Conservation (phyloP, 768 basidiomycete genomes). For the Hemileccinum impolitum region DNA sequence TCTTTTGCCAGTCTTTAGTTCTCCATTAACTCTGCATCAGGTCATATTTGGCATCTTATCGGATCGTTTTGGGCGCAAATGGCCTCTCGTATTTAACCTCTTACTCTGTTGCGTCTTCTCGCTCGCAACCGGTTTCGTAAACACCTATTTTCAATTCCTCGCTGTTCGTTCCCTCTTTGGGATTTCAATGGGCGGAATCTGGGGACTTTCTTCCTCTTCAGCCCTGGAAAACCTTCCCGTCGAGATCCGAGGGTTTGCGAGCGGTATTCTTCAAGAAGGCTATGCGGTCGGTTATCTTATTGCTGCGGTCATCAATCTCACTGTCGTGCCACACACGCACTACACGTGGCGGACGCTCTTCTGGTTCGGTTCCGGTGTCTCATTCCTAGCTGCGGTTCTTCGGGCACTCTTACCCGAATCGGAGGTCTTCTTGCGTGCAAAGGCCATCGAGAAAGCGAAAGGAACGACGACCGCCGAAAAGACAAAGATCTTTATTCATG, state of each 20-base stretch:
- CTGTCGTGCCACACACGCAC: conserved; percentile 38
- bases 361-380: conserved; percentile 74
- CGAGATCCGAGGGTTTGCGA: conserved; percentile 79
- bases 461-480: conserved; percentile 43
- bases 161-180: conserved; percentile 82
- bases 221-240: conserved; percentile 88
- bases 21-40: conserved; percentile 13
- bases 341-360: conserved; percentile 74
- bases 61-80: conserved; percentile 90
- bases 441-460: conserved; percentile 45
- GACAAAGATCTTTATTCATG: conserved; percentile 68
- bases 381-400: conserved; percentile 63
- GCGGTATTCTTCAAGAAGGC: conserved; percentile 84
- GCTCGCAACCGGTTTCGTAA: conserved; percentile 76
- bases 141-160: conserved; percentile 76
- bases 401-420: conserved; percentile 76
- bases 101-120: conserved; percentile 68
- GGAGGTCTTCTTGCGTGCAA: conserved; percentile 64
- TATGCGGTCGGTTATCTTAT: conserved; percentile 86
- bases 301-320: conserved; percentile 79
- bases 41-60: conserved; percentile 81
- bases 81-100: conserved; percentile 82
- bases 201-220: conserved; percentile 80
- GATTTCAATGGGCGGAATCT: conserved; percentile 85
- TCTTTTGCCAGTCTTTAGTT: neutral